Evolutionary conservation across 2,329 filamentous ascomycete species (phyloP), one percentile per base, ranked within the genome.

Genomic region (Colletotrichum coccodes): DNA sequence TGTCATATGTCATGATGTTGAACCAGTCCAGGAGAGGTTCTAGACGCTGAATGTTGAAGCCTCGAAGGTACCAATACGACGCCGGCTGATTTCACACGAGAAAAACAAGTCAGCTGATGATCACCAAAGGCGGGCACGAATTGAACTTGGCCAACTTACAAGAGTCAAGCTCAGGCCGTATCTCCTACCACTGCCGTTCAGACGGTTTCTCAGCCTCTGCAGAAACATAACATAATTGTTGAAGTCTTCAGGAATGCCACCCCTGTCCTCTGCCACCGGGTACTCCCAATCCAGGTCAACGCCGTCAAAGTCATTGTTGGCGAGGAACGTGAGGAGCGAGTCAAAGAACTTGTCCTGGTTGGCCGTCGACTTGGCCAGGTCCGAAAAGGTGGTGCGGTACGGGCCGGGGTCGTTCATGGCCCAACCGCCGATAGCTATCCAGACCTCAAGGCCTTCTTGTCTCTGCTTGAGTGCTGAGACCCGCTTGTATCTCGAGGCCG

Each of bases 351-450:
- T 66, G 2, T 69, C 28, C 16, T 71, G 72, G 23, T 32, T 54
- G 1, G 16, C 26, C 3, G 30, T 30, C 11, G 68, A 68, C 7
- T 16, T 47, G 1, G 70, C 74, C 34, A 76, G 52, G 23, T 72
- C 59, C 1, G 52, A 71, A 60, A 80, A 82, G 6, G 72, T 70
- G 0, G 67, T 75, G 4, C 66, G 67, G 1, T 71, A 76, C 1
- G 75, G 68, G 21, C 76, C 76, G 0, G 76, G 75, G 50, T 85
- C 79, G 57, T 76, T 81, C 57, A 83, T 81, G 2, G 77, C 73
- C 78, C 79, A 84, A 0, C 83, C 83, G 2, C 83, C 81, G 2
- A 85, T 68, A 4, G 79, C 76, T 34, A 85, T 76, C 70, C 74
- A 80, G 0, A 79, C 76, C 70, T 82, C 73, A 0, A 85, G 72